Conservation (phyloP, 2,329 filamentous ascomycete species). For the Penicillium sp. region DNA sequence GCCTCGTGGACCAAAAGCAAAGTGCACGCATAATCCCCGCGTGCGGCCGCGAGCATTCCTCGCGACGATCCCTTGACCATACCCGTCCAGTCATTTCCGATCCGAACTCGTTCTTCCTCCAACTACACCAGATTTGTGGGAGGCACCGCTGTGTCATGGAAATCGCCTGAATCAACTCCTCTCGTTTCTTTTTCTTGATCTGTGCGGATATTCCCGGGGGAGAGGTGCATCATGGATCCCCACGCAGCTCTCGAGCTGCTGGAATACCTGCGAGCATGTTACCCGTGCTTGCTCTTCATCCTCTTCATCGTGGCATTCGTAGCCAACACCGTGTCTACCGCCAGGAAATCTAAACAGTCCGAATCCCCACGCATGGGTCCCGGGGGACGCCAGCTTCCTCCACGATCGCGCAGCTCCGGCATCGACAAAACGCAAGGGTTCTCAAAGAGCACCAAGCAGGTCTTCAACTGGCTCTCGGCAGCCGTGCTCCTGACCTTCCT, state of each 20-base stretch:
- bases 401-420: slow-evolving; percentile 53
- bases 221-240: slow-evolving; percentile 32
- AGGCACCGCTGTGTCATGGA: slow-evolving; percentile 34
- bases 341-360: slow-evolving; percentile 49
- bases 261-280: slow-evolving; percentile 55
- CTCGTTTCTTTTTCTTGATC: slow-evolving; percentile 12
- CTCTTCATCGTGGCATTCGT: slow-evolving; percentile 66
- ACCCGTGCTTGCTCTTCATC: slow-evolving; percentile 63
- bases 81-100: slow-evolving; percentile 22
- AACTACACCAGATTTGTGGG: not conserved
- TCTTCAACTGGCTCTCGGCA: slow-evolving; percentile 74
- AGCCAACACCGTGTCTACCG: slow-evolving; percentile 57
- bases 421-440: slow-evolving; percentile 57
- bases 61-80: slow-evolving; percentile 23
- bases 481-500: slow-evolving; percentile 73
- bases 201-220: slow-evolving; percentile 15
- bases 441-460: slow-evolving; percentile 64
- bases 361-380: slow-evolving; percentile 66
- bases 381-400: slow-evolving; percentile 82
- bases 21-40: slow-evolving; percentile 10
- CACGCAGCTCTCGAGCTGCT: slow-evolving; percentile 46
- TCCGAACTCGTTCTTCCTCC: slow-evolving; percentile 15
- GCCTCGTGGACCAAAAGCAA: slow-evolving; percentile 11
- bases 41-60: slow-evolving; percentile 20
- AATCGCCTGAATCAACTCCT: slow-evolving; percentile 24